A percentile compares a stretch with the other conserved stretches of the same genome.
Evolutionary conservation across 768 basidiomycete species (phyloP).

Genomic region (Pholiota conissans): DNA sequence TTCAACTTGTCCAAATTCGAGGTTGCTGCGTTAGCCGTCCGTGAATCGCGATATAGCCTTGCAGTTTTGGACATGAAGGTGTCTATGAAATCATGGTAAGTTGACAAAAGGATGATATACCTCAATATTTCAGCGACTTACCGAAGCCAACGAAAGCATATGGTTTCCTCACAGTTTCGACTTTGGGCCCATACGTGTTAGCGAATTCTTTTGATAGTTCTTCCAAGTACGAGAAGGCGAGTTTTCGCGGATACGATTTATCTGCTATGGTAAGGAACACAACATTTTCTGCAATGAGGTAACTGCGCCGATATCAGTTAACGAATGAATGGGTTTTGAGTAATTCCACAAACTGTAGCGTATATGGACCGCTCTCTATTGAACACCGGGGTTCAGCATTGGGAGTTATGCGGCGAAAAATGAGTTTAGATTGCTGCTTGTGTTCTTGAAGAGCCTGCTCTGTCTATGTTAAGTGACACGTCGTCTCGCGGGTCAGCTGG

Average conservation of each 20-base stretch:
- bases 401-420: slow-evolving; percentile 91
- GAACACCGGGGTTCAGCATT: slow-evolving; percentile 96
- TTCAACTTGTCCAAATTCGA: slow-evolving; percentile 85
- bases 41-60: slow-evolving; percentile 90
- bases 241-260: slow-evolving; percentile 94
- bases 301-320: slow-evolving; percentile 49
- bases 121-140: slow-evolving; percentile 37
- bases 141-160: slow-evolving; percentile 99
- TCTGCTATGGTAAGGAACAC: slow-evolving; percentile 95
- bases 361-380: slow-evolving; percentile 93
- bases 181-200: slow-evolving; percentile 88
- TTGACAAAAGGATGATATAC: neutral
- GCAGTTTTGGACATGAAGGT: slow-evolving; percentile 99
- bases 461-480: slow-evolving; percentile 57
- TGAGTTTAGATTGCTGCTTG: slow-evolving; percentile 97
- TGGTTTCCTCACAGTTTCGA: slow-evolving; percentile 91
- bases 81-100: slow-evolving; percentile 48
- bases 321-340: neutral
- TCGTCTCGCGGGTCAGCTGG: slow-evolving; percentile 21
- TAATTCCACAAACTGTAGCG: slow-evolving; percentile 77
- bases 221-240: slow-evolving; percentile 96
- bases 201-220: slow-evolving; percentile 97
- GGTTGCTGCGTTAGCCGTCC: slow-evolving; percentile 73
- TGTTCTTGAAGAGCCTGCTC: slow-evolving; percentile 94
- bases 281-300: slow-evolving; percentile 92